Conservation (phyloP, 1,139 yeast species). For the Taphrina flavorubra region DNA sequence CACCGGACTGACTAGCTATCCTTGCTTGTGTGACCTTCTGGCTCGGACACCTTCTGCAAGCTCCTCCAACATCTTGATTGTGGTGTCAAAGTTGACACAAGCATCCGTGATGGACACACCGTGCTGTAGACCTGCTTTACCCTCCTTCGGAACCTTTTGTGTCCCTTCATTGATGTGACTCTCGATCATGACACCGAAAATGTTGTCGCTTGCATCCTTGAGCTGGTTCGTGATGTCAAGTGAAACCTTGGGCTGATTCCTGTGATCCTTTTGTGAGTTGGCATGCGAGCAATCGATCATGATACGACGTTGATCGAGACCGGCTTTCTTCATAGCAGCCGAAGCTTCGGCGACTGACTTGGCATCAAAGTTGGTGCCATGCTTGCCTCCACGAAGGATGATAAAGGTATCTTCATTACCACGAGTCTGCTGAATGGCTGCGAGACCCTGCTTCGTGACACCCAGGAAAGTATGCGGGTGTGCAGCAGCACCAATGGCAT, state of each 20-base stretch:
- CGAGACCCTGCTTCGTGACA: slow-evolving; percentile 93
- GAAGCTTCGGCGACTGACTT: slow-evolving; percentile 59
- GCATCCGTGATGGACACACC: slow-evolving; percentile 97
- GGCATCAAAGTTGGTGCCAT: slow-evolving; percentile 86
- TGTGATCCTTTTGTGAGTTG: slow-evolving; percentile 85
- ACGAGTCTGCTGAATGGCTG: slow-evolving; percentile 91
- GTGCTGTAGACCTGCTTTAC: slow-evolving; percentile 70
- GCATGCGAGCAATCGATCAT: slow-evolving; percentile 99
- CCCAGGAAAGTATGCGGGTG: slow-evolving; percentile 93
- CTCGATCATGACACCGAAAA: slow-evolving; percentile 97
- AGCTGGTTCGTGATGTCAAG: slow-evolving; percentile 77
- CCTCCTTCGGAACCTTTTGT: slow-evolving; percentile 77
- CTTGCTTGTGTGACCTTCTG: slow-evolving; percentile 58
- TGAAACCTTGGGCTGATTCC: slow-evolving; percentile 93
- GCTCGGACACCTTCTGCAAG: slow-evolving; percentile 80
- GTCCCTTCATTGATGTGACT: slow-evolving; percentile 89
- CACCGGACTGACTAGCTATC: not conserved
- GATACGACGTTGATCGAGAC: slow-evolving; percentile 63
- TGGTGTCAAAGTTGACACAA: slow-evolving; percentile 87
- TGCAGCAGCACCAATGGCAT: slow-evolving; percentile 89
- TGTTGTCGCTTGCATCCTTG: slow-evolving; percentile 67
- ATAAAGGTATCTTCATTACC: slow-evolving; percentile 92
- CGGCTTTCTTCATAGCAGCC: slow-evolving; percentile 69
- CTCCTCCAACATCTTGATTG: slow-evolving; percentile 70
- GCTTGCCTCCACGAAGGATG: slow-evolving; percentile 93